These are phyloP conservation scores for Lycium barbarum DNA, from an alignment of 257 asterid genomes.

Conservation along the genomic window DNA sequence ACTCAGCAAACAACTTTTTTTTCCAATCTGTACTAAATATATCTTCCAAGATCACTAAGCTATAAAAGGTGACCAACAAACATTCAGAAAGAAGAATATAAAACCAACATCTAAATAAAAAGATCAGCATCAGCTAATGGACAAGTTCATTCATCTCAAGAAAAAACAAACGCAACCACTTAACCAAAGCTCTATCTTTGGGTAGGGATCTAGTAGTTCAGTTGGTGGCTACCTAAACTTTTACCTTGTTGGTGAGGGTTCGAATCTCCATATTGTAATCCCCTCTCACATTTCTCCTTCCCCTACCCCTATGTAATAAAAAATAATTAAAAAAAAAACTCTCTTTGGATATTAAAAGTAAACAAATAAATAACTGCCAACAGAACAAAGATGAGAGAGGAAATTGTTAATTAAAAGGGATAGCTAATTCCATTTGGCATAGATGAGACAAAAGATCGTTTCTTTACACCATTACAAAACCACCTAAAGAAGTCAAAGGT, in stretches of 20 bases:
- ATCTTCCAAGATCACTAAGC: background rate
- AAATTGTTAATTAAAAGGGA: background rate
- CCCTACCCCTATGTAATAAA: no score
- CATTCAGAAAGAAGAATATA: background rate
- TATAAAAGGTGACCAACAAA: background rate
- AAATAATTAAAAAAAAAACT: no score
- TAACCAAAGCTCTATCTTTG: background rate
- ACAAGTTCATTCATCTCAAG: slow-evolving; percentile 23
- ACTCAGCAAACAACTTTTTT: background rate
- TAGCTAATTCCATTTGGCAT: background rate
- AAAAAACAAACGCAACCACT: background rate
- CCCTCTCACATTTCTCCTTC: no score
- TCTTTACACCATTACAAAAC: slow-evolving; percentile 21
- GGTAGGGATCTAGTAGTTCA: no score
- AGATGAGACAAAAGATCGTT: background rate
- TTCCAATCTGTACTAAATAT: slow-evolving; percentile 2
- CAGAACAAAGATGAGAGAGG: background rate
- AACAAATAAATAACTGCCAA: background rate
- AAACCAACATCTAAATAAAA: background rate
- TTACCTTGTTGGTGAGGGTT: no score
- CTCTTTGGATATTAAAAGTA: background rate
- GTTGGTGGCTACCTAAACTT: no score
- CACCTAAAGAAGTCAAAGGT: background rate
- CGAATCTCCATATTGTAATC: no score
- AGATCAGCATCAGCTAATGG: background rate